Evolutionary conservation across 2,329 filamentous ascomycete species (phyloP), one percentile per base, ranked within the genome.

Genomic region (Penicillium griseofulvum): DNA sequence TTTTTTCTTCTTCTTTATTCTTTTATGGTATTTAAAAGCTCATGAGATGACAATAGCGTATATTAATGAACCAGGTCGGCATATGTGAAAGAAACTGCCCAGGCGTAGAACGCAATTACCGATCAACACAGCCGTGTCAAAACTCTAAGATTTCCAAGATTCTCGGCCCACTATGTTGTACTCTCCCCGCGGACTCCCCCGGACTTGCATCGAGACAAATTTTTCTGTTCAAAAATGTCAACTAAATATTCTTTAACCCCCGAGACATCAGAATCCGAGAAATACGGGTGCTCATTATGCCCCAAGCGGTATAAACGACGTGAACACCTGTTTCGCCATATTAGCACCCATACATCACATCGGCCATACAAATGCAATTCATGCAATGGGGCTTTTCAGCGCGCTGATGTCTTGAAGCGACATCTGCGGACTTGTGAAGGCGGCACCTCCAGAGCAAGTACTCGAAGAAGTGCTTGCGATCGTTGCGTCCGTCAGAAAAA

Each of bases 291-390:
- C 51, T 58, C 64, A 5, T 52, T 68, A 31, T 75, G 73, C 49
- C 63, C 52, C 42, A 74, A 71, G 53, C 63, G 62, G 7, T 75
- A 74, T 64, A 74, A 74, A 59, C 63, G 72, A 22, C 67, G 69
- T 7, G 72, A 74, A 52, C 73, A 75, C 55, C 59, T 75, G 3
- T 65, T 70, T 41, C 71, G 73, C 26, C 73, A 75, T 52, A 64
- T 60, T 33, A 59, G 57, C 37, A 67, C 72, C 8, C 73, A 75
- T 56, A 68, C 65, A 3, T 56, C 63, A 2, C 66, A 70, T 29
- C 67, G 71, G 4, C 72, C 71, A 10, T 66, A 72, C 50, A 60
- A 61, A 33, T 75, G 73, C 57, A 53, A 57, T 9, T 54, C 62
- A 2, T 75, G 73, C 38, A 60, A 60, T 29, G 67, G 66, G 5